Percentiles rank a stretch among this genome's conserved stretches.
phyloP scores from a whole-genome alignment of 164 flowering plant genomes.

The Umbilicus rupestris region DNA sequence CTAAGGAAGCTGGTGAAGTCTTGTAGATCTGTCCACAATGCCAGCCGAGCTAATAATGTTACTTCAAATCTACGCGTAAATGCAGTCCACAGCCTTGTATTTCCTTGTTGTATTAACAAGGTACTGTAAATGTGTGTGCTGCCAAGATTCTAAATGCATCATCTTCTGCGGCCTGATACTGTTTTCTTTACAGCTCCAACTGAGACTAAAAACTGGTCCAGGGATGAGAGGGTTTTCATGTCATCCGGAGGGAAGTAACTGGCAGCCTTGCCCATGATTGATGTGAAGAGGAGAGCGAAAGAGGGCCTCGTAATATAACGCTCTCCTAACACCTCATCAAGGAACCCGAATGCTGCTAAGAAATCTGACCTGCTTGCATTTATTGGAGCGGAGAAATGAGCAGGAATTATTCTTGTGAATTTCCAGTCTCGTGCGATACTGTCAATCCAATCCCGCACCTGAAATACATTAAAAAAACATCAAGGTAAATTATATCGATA shows the following conservation, averaged over 20 bases:
- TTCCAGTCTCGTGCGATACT: conserved; percentile 67
- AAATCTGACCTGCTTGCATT: conserved; percentile 76
- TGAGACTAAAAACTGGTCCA: conserved; percentile 81
- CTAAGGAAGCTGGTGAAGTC: too few species aligned
- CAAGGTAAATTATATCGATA: background rate
- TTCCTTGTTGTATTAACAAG: too few species aligned
- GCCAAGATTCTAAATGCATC: too few species aligned
- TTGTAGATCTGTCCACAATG: too few species aligned
- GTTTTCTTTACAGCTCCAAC: conserved; percentile 93
- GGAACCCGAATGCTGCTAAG: conserved; percentile 81
- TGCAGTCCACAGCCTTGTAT: too few species aligned
- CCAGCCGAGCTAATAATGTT: too few species aligned
- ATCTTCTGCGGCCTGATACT: conserved; percentile 62
- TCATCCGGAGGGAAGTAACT: conserved; percentile 97
- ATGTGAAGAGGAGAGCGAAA: conserved; percentile 60
- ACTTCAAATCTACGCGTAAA: too few species aligned
- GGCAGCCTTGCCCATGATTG: conserved; percentile 80
- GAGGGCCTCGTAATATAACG: conserved; percentile 63
- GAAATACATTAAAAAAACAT: conserved; percentile 7
- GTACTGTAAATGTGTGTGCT: too few species aligned
- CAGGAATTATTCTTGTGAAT: conserved; percentile 89
- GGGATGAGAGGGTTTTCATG: conserved; percentile 92
- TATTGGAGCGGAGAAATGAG: conserved; percentile 87
- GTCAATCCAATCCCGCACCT: conserved; percentile 90
- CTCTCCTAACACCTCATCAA: conserved; percentile 79